Percentiles rank a stretch among this genome's conserved stretches.
These are phyloP conservation scores for Cardamine resedifolia DNA, from an alignment of 345 rosid species.

Conservation along the genomic window DNA sequence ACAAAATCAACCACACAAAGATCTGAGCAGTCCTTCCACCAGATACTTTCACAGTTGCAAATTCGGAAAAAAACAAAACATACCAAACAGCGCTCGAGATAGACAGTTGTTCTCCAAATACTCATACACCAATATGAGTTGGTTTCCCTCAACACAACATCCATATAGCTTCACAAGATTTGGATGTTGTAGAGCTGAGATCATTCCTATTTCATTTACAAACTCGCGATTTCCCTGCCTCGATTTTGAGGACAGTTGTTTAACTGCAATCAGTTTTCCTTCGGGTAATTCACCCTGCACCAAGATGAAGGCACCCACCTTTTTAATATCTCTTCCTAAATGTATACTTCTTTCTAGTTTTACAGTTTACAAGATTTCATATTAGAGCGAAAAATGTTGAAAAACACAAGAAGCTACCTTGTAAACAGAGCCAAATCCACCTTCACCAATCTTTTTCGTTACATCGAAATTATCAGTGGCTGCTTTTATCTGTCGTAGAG, in stretches of 20 bases:
- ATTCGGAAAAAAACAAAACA: neutral
- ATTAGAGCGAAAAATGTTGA: neutral
- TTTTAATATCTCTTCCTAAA: neutral
- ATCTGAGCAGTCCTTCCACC: neutral
- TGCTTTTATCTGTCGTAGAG: conserved; percentile 62
- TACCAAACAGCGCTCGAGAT: conserved; percentile 66
- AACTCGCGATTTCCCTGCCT: conserved; percentile 81
- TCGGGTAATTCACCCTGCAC: conserved; percentile 65
- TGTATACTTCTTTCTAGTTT: neutral
- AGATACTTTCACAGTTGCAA: neutral
- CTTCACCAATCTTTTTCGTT: conserved; percentile 67
- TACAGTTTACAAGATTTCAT: neutral
- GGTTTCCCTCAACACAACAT: conserved; percentile 78
- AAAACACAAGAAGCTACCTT: conserved; percentile 43
- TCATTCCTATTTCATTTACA: conserved; percentile 73
- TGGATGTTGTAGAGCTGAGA: conserved; percentile 76
- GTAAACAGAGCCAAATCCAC: conserved; percentile 80
- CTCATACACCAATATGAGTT: conserved; percentile 64
- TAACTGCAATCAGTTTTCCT: conserved; percentile 70
- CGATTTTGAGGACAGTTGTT: conserved; percentile 69
- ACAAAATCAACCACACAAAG: neutral
- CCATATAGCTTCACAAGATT: conserved; percentile 77
- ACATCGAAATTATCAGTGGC: conserved; percentile 66
- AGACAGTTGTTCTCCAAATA: conserved; percentile 77
- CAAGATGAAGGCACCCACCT: neutral